A percentile compares a stretch with the other conserved stretches of the same genome.
These are phyloP conservation scores for Aleurites moluccanus DNA, from an alignment of 441 rosid species.

Conservation along the genomic window DNA sequence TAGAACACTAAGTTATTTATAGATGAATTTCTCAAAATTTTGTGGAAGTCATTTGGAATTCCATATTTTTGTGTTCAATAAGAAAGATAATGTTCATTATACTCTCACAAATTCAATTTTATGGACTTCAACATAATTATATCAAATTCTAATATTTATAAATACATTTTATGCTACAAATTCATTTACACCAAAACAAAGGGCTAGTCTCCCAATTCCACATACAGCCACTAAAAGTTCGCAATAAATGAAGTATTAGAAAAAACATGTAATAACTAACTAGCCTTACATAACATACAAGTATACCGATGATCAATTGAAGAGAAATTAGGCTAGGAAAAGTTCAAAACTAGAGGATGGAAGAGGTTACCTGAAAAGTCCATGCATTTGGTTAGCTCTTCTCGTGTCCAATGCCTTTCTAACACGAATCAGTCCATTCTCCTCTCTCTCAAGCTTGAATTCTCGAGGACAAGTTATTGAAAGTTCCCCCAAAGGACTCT, in stretches of 20 bases:
- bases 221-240: not conserved
- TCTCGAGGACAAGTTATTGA: constrained; percentile 73
- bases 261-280: not conserved
- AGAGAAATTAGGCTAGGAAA: not conserved
- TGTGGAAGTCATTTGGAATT: too few species aligned
- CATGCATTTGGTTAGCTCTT: constrained; percentile 97
- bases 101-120: not conserved
- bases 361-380: constrained; percentile 81
- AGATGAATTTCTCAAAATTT: too few species aligned
- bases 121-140: too few species aligned
- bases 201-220: not conserved
- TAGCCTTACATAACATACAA: not conserved
- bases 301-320: not conserved
- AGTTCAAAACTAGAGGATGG: not conserved
- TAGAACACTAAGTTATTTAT: not conserved
- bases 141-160: too few species aligned
- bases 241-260: not conserved
- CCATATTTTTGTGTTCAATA: too few species aligned
- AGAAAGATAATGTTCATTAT: too few species aligned
- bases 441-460: constrained; percentile 64
- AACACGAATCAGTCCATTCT: constrained; percentile 62
- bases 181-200: not conserved
- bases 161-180: not conserved
- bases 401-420: constrained; percentile 67
- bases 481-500: constrained; percentile 91